Base-by-base conservation (phyloP, 441 rosid species). In the Jatropha podagrica region DNA sequence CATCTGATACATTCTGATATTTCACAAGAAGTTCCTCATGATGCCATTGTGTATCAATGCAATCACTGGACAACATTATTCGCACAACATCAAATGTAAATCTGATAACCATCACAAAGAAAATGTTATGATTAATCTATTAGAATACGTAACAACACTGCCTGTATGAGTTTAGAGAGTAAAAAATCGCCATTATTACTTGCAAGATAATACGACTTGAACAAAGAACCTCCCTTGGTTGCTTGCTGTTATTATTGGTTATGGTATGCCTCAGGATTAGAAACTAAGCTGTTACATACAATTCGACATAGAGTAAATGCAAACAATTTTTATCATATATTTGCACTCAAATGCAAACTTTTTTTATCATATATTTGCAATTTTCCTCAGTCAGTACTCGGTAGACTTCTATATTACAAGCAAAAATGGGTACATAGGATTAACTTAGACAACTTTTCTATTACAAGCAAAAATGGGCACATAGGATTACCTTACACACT, bases 1-100 rank as follows among this genome's bases (percentile, higher is more conserved):
- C 88, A 83, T 93, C 99, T 0, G 98, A 91, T 80, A 95, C 91
- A 79, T 93, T 93, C 83, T 95, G 99, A 77, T 93, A 95, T 84
- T 88, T 95, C 69, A 86, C 88, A 71, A 93, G 86, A 12, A 95
- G 88, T 52, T 90, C 97, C 38, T 88, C 99, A 59, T 87, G 90
- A 38, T 91, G 87, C 89, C 84, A 90, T 48, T 84, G 89, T 0
- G 89, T 76, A 60, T 95, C 99, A 32, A 90, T 81, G 83, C 98
- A 95, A 79, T 95, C 95, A 71, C 99, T 91, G 15, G 92, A 83
- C 73, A 90, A 96, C 98, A 93, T 91, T 67, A 32, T 62, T 76
- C 74, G 61, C 23, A 80, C 64, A 76, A 41, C 32, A 52, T 74
- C 73, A 38, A 51, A 10, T 26, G 32, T 32, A 32, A 32, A 32